A percentile compares a stretch with the other conserved stretches of the same genome.
Evolutionary conservation across 306 rosid genomes (phyloP).

Genomic region (Hippophae tibetana): DNA sequence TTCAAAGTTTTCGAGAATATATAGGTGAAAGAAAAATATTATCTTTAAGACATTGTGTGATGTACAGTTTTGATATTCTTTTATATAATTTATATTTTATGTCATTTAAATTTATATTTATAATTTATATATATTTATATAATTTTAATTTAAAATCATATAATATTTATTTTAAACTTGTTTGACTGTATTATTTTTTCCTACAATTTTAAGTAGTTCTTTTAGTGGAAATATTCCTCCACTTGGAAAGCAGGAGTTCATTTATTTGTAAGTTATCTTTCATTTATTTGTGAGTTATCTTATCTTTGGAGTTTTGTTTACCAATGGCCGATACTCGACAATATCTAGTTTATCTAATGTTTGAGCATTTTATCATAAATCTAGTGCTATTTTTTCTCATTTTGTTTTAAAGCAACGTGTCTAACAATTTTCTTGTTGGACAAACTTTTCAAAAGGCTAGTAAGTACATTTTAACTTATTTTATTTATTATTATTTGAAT

Average conservation of each 20-base stretch:
- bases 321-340: not conserved
- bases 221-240: slow-evolving; percentile 80
- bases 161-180: too few species aligned
- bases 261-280: slow-evolving; percentile 48
- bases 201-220: slow-evolving; percentile 40
- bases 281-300: slow-evolving; percentile 47
- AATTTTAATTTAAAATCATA: too few species aligned
- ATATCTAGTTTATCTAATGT: not conserved
- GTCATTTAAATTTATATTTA: too few species aligned
- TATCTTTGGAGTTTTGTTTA: slow-evolving; percentile 12
- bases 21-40: too few species aligned
- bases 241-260: slow-evolving; percentile 70
- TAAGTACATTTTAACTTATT: slow-evolving; percentile 38
- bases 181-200: too few species aligned
- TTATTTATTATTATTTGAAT: slow-evolving; percentile 11
- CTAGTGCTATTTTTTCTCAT: slow-evolving; percentile 14
- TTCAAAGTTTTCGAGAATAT: too few species aligned
- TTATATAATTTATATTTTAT: too few species aligned
- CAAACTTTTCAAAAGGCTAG: slow-evolving; percentile 66
- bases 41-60: too few species aligned
- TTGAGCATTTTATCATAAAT: not conserved
- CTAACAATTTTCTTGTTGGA: slow-evolving; percentile 89
- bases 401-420: slow-evolving; percentile 53
- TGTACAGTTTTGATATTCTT: too few species aligned
- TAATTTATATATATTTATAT: too few species aligned